A percentile compares a stretch with the other conserved stretches of the same genome.
Conservation (phyloP, 176 grass and related monocot species). For the Pharus latifolius region DNA sequence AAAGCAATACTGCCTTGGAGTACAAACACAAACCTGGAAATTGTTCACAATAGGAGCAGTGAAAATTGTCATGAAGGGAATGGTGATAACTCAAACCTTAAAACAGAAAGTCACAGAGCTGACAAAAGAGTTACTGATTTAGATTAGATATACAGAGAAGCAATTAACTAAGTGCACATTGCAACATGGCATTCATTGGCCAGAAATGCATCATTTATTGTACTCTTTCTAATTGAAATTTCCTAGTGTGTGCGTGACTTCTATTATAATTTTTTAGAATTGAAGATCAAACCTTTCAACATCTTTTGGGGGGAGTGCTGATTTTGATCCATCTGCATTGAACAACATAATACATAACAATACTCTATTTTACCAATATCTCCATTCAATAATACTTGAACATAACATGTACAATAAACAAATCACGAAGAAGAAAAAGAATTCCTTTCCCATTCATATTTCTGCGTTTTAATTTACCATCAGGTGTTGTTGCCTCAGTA, state of each 20-base stretch:
- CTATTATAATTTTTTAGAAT: constrained; percentile 4
- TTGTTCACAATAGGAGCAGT: neutral
- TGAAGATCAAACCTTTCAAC: constrained; percentile 67
- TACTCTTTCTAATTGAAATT: neutral
- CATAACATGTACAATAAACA: neutral
- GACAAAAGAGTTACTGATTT: neutral
- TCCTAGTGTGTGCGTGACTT: neutral
- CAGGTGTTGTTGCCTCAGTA: neutral
- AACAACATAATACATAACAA: constrained; percentile 21
- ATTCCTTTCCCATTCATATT: neutral
- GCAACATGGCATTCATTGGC: neutral
- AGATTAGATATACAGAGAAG: too few species aligned
- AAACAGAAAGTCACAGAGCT: neutral
- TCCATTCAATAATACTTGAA: neutral
- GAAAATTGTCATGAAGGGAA: constrained; percentile 6
- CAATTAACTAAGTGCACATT: neutral
- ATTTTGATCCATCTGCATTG: constrained; percentile 64
- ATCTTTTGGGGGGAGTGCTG: constrained; percentile 67
- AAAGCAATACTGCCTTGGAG: constrained; percentile 54
- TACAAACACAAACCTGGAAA: constrained; percentile 85
- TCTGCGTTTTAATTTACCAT: neutral
- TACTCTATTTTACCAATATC: neutral
- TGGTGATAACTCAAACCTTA: neutral
- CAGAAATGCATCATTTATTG: neutral
- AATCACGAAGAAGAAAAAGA: neutral